Evolutionary conservation across 2,329 filamentous ascomycete species (phyloP).

Genomic region (Xylaria sp.): DNA sequence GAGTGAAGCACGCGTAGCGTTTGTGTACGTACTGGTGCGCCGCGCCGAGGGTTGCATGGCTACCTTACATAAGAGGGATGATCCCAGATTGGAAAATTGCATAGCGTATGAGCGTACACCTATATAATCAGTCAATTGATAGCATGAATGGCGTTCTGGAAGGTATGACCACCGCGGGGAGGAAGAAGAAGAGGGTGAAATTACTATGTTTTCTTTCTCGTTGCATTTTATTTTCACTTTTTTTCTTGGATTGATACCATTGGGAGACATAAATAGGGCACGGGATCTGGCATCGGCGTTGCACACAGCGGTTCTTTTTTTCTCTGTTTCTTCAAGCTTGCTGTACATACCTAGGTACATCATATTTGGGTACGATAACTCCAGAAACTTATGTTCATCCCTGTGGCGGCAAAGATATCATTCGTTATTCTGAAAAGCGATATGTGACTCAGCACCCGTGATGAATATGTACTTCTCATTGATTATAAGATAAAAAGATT

Average conservation of each 20-base stretch:
- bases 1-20: not conserved
- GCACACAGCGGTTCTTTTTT: not conserved
- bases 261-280: slow-evolving; percentile 10
- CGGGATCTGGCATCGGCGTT: slow-evolving; percentile 16
- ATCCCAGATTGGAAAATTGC: not conserved
- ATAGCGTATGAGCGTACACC: not conserved
- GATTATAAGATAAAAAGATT: not conserved
- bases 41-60: not conserved
- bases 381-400: not conserved
- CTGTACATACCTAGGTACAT: slow-evolving; percentile 19
- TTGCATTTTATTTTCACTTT: not conserved
- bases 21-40: not conserved
- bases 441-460: not conserved
- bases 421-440: not conserved
- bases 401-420: slow-evolving; percentile 1
- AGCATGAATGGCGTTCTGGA: slow-evolving; percentile 26
- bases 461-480: slow-evolving; percentile 28
- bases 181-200: not conserved
- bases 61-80: not conserved
- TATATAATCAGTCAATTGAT: not conserved
- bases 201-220: not conserved
- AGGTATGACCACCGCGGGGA: not conserved
- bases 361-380: not conserved
- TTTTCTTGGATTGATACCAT: slow-evolving; percentile 27
- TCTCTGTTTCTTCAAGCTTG: not conserved